Base-by-base conservation (phyloP, 2,329 filamentous ascomycete species). In the Aspergillus tubingensis region DNA sequence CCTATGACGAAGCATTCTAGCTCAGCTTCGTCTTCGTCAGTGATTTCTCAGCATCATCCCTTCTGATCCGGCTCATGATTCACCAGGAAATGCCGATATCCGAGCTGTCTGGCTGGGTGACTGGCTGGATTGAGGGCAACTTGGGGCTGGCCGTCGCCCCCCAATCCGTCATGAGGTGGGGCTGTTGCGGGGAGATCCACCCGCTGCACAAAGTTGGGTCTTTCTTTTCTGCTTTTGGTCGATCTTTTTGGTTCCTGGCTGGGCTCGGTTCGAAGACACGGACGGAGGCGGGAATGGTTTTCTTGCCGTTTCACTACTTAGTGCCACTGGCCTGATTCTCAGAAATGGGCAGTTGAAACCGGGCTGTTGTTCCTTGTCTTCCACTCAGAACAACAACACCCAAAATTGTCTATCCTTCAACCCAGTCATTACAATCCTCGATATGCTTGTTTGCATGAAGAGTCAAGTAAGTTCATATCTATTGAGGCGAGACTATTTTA, bases 121-220 rank as follows among this genome's bases (percentile, higher is more conserved):
- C 32, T 36, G 32, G 32, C 32, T 36, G 32, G 11, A 36, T 15
- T 36, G 32, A 13, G 32, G 32, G 32, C 32, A 36, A 36, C 32
- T 36, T 36, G 11, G 32, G 32, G 4, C 32, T 36, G 10, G 32
- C 32, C 32, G 30, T 8, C 15, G 2, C 41, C 41, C 8, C 23
- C 6, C 1, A 23, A 23, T 44, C 17, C 41, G 19, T 44, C 41
- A 27, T 23, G 23, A n/a, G 23, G 67, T 68, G 67, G 67, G 66
- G 67, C 66, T 59, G 32, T 58, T 67, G 67, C 62, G 67, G 67
- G 60, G 67, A 64, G 41, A 62, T 61, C 64, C 61, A 67, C 61
- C 38, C 53, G 50, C n/a, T 21, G 30, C 32, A 10, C 32, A 25
- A 23, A 23, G 17, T 25, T 25, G 25, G 36, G 30, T 23, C 36